Conservation (phyloP, 129 eudicot genomes). For the Escallonia herrerae region DNA sequence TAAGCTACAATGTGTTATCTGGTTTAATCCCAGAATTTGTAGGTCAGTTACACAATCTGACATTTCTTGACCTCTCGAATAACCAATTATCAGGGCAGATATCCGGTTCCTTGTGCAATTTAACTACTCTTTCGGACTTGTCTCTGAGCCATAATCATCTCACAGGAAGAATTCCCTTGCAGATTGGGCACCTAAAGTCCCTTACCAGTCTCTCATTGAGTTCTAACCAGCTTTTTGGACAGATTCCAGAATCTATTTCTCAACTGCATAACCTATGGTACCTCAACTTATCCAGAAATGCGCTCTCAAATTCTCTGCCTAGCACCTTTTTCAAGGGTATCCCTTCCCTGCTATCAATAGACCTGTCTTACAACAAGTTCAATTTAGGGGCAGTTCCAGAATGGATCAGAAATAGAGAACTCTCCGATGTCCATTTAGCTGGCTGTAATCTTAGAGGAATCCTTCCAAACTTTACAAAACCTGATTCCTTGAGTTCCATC, state of each 20-base stretch:
- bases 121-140: constrained; percentile 49
- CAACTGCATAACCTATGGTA: constrained; percentile 58
- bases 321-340: constrained; percentile 42
- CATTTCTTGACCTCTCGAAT: constrained; percentile 57
- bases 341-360: constrained; percentile 63
- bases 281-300: constrained; percentile 70
- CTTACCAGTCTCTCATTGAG: constrained; percentile 57
- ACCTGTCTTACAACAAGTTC: constrained; percentile 69
- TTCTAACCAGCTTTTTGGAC: constrained; percentile 60
- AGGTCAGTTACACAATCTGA: constrained; percentile 41
- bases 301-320: constrained; percentile 61
- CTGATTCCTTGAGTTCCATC: constrained; percentile 50
- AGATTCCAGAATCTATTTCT: constrained; percentile 66
- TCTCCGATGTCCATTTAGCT: constrained; percentile 69
- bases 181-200: constrained; percentile 52
- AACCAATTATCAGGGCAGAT: constrained; percentile 60
- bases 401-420: constrained; percentile 75
- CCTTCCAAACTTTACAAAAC: constrained; percentile 58
- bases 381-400: constrained; percentile 61
- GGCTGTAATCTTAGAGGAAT: constrained; percentile 78
- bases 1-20: constrained; percentile 58
- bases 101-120: constrained; percentile 52
- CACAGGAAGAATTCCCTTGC: constrained; percentile 47
- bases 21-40: constrained; percentile 49
- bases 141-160: constrained; percentile 62